Base-by-base conservation (phyloP, 352 stramenopile species). In the Pythium biforme region DNA sequence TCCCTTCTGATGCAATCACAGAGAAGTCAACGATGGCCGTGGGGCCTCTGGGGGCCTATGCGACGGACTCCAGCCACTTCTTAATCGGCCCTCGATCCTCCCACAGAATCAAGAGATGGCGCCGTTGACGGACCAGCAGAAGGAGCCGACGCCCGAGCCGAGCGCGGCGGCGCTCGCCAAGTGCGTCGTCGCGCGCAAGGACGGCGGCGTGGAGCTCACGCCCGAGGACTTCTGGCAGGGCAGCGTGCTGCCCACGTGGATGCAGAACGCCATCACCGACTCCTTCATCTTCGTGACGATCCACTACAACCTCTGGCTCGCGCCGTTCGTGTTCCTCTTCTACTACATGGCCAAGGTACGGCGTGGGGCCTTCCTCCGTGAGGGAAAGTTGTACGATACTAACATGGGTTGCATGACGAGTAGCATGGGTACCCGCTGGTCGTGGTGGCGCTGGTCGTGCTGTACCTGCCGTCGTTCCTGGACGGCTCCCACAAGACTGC, bases 261-360 rank as follows among this genome's bases (percentile, higher is more conserved):
- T 76, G 53, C 80, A 85, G 56, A 60, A 27, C 25, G 31, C 76
- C 29, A 43, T 73, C 33, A 70, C 68, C 1, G 74, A 87, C 47
- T 41, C 74, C 43, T 88, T 88, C 58, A 72, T 70, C 66, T 86
- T 90, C 62, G 64, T 86, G 37, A 76, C 69, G 55, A 85, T 90
- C 72, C 83, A 92, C 67, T 92, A 92, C 77, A 89, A 89, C 62
- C 52, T 88, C 26, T 92, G 79, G 78, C 59, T 67, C 20, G 52
- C 77, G n/a, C 73, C 76, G 0, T 78, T 82, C 39, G 25, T 78
- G 26, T 68, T 71, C 48, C 56, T 89, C 34, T 82, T 89, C 62
- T 88, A 87, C 67, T 89, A 82, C 40, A 68, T 92, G 27, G 77
- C 86, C 70, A 54, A 65, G 27, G 78, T 83, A 41, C 8, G 34